phyloP scores from a whole-genome alignment of 2,329 filamentous ascomycete genomes.

The Bipolaris oryzae region DNA sequence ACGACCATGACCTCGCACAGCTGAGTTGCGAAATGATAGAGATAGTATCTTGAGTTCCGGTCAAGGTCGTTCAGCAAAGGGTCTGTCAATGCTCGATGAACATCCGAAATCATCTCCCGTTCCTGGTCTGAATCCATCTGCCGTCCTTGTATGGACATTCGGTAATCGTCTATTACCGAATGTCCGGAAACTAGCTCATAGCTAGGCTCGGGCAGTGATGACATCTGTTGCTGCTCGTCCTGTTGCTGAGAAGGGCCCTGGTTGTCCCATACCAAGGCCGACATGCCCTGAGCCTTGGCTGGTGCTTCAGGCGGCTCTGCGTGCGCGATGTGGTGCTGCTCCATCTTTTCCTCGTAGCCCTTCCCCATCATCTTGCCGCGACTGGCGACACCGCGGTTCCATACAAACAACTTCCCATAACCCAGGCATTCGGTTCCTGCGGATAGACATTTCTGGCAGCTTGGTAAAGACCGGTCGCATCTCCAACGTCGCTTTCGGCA shows the following conservation, averaged over 20 bases:
- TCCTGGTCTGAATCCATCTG: conserved; percentile 32
- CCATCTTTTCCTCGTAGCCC: conserved; percentile 51
- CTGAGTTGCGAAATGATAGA: conserved; percentile 56
- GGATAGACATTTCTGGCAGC: conserved; percentile 64
- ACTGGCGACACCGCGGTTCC: conserved; percentile 61
- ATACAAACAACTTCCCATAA: conserved; percentile 66
- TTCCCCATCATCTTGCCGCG: conserved; percentile 62
- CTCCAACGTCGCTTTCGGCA: conserved; percentile 66
- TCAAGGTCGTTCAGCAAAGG: conserved; percentile 63
- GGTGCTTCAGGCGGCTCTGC: conserved; percentile 25
- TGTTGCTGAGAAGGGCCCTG: conserved; percentile 1
- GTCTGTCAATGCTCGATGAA: conserved; percentile 57
- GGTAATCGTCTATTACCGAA: background rate
- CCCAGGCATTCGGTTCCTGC: conserved; percentile 65
- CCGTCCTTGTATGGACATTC: conserved; percentile 10
- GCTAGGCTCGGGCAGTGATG: background rate
- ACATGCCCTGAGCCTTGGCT: conserved; percentile 31
- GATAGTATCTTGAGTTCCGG: conserved; percentile 53
- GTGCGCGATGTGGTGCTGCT: background rate
- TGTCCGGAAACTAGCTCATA: background rate
- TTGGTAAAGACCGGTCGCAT: conserved; percentile 66
- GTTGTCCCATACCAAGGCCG: conserved; percentile 28
- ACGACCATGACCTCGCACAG: conserved; percentile 62
- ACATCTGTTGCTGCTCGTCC: conserved; percentile 9
- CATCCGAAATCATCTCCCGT: conserved; percentile 33